A percentile compares a stretch with the other conserved stretches of the same genome.
Conservation (phyloP, 352 stramenopile species). For the Aphanomyces invadans region DNA sequence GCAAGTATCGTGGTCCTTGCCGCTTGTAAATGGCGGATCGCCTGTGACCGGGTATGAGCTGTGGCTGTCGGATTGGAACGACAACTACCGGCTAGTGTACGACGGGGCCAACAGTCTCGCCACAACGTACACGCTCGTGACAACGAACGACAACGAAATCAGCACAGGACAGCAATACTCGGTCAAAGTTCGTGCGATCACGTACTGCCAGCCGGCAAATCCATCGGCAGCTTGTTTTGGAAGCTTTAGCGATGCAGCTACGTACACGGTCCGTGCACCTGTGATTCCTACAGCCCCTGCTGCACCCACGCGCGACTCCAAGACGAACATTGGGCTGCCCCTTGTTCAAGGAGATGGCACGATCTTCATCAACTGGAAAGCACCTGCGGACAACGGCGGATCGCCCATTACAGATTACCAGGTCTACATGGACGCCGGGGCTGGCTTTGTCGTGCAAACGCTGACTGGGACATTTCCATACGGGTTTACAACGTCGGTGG, state of each 20-base stretch:
- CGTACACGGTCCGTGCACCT: conserved; percentile 85
- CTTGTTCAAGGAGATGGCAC: conserved; percentile 35
- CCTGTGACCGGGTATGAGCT: conserved; percentile 93
- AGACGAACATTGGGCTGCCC: conserved; percentile 32
- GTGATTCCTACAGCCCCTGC: conserved; percentile 79
- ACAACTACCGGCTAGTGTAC: conserved; percentile 87
- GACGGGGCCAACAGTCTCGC: conserved; percentile 81
- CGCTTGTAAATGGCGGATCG: conserved; percentile 86
- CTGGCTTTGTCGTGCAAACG: conserved; percentile 40
- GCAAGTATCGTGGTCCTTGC: conserved; percentile 83
- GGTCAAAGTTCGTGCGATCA: conserved; percentile 92
- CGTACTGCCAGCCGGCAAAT: conserved; percentile 85
- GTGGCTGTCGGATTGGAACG: conserved; percentile 93
- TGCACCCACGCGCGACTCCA: conserved; percentile 58
- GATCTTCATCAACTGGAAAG: conserved; percentile 70
- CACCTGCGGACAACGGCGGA: conserved; percentile 89
- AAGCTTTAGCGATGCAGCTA: conserved; percentile 77
- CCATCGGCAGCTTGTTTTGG: conserved; percentile 75
- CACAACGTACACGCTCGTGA: conserved; percentile 73
- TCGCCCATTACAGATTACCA: conserved; percentile 87
- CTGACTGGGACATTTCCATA: conserved; percentile 44
- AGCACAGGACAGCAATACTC: conserved; percentile 88
- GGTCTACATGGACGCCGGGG: conserved; percentile 82
- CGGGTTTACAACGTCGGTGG: conserved; percentile 39
- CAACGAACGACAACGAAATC: conserved; percentile 76